phyloP scores from a whole-genome alignment of 208 protist species.

The Trypanosoma cruzi region DNA sequence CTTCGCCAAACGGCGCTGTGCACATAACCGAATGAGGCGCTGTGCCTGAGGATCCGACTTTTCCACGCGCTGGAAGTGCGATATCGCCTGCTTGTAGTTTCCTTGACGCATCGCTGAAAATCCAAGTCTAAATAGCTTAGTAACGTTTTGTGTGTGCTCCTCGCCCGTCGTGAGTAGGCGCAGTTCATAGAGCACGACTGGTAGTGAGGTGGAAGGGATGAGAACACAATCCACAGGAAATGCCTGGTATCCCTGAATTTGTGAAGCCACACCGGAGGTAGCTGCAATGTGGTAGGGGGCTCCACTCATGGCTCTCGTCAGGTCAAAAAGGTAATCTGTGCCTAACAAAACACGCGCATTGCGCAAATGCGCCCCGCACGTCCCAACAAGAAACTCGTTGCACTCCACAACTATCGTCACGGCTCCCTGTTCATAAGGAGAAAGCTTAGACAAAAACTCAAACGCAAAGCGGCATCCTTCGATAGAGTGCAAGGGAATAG shows the following conservation, averaged over 20 bases:
- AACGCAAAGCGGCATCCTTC: slow-evolving; percentile 66
- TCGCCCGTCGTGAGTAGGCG: slow-evolving; percentile 18
- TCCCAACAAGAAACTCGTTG: slow-evolving; percentile 72
- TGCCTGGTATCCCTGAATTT: slow-evolving; percentile 40
- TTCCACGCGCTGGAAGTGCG: slow-evolving; percentile 30
- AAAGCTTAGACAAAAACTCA: slow-evolving; percentile 41
- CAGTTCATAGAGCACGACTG: slow-evolving; percentile 63
- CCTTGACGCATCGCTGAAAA: slow-evolving; percentile 64
- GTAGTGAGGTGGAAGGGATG: slow-evolving; percentile 33
- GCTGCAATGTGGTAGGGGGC: slow-evolving; percentile 47
- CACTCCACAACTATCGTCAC: slow-evolving; percentile 57
- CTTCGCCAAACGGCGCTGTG: slow-evolving; percentile 37
- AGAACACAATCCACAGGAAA: slow-evolving; percentile 60
- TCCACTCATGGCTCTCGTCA: slow-evolving; percentile 14
- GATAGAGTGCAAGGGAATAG: slow-evolving; percentile 53
- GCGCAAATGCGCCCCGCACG: slow-evolving; percentile 32
- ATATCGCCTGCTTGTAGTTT: slow-evolving; percentile 46
- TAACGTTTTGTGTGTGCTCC: slow-evolving; percentile 29
- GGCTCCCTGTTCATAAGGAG: slow-evolving; percentile 33
- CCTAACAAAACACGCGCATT: slow-evolving; percentile 32
- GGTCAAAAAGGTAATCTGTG: slow-evolving; percentile 2
- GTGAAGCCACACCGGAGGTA: slow-evolving; percentile 49
- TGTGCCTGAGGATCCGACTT: slow-evolving; percentile 39
- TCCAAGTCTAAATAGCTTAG: slow-evolving; percentile 46
- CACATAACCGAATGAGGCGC: slow-evolving; percentile 50